Conservation (phyloP, 2,329 filamentous ascomycete genomes). For the Lecanicillium sp. region DNA sequence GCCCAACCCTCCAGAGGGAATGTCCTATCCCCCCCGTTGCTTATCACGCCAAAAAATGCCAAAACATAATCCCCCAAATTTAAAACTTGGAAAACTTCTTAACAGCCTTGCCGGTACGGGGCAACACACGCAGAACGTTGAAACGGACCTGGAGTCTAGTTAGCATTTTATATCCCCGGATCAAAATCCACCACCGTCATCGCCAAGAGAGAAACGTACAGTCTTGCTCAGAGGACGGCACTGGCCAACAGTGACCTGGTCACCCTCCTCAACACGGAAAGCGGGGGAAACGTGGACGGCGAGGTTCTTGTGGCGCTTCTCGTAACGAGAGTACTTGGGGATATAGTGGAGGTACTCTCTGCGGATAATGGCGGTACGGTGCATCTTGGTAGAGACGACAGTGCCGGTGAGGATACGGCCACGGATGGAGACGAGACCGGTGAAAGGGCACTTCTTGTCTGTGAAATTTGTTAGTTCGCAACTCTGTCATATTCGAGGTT, state of each 20-base stretch:
- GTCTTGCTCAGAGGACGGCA: slow-evolving; percentile 99
- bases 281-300: slow-evolving; percentile 97
- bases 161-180: too few species aligned
- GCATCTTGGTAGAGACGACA: slow-evolving; percentile 99
- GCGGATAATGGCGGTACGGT: slow-evolving; percentile 98
- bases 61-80: slow-evolving; percentile 37
- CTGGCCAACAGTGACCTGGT: slow-evolving; percentile 98
- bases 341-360: slow-evolving; percentile 99
- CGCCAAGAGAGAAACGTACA: slow-evolving; percentile 59
- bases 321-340: slow-evolving; percentile 99
- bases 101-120: slow-evolving; percentile 92
- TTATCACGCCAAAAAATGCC: slow-evolving; percentile 50
- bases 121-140: slow-evolving; percentile 98
- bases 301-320: slow-evolving; percentile 99
- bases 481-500: neutral
- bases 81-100: slow-evolving; percentile 99
- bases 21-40: slow-evolving; percentile 27
- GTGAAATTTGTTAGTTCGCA: slow-evolving; percentile 13
- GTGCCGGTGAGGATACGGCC: slow-evolving; percentile 99
- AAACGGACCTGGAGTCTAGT: slow-evolving; percentile 69
- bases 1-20: slow-evolving; percentile 31
- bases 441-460: slow-evolving; percentile 99
- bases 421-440: slow-evolving; percentile 97
- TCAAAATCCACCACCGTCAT: too few species aligned
- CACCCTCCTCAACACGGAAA: slow-evolving; percentile 99